These are phyloP conservation scores for Vitis rotundifolia DNA, from an alignment of 164 flowering plant species.

Conservation along the genomic window DNA sequence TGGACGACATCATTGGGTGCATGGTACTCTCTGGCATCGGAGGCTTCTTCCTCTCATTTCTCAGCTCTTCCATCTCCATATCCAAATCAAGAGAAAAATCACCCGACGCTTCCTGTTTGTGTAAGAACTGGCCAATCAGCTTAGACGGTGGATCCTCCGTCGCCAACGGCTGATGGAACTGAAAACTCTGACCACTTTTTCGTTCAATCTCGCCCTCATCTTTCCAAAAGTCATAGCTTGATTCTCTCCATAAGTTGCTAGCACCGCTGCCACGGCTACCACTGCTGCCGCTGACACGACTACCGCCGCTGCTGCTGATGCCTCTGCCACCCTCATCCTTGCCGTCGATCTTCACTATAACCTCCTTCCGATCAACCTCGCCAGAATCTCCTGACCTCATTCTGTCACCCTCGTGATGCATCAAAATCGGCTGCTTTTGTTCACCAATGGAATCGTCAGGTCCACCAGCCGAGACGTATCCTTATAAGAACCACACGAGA, in stretches of 20 bases:
- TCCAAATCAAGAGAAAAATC: conserved; percentile 43
- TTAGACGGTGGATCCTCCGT: conserved; percentile 36
- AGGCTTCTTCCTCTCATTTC: neutral
- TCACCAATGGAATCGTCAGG: conserved; percentile 17
- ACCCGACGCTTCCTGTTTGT: conserved; percentile 25
- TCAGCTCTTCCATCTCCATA: conserved; percentile 35
- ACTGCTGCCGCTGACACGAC: neutral
- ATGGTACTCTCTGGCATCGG: conserved; percentile 19
- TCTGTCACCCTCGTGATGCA: conserved; percentile 4
- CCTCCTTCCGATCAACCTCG: conserved; percentile 17
- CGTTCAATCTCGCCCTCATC: conserved; percentile 6
- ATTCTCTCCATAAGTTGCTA: conserved; percentile 26
- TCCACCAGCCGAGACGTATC: conserved; percentile 6
- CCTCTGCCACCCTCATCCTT: neutral
- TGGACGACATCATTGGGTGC: neutral
- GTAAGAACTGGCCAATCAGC: conserved; percentile 39
- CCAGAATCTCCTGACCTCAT: conserved; percentile 12
- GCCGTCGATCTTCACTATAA: conserved; percentile 36
- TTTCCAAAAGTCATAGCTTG: conserved; percentile 37
- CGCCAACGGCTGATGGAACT: neutral
- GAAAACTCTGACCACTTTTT: conserved; percentile 1
- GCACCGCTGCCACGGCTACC: neutral
- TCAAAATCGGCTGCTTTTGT: conserved; percentile 34
- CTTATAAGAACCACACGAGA: conserved; percentile 20
- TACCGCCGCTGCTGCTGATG: neutral